Evolutionary conservation across 768 basidiomycete genomes (phyloP).

Genomic region (Termitomyces eurrhizus): DNA sequence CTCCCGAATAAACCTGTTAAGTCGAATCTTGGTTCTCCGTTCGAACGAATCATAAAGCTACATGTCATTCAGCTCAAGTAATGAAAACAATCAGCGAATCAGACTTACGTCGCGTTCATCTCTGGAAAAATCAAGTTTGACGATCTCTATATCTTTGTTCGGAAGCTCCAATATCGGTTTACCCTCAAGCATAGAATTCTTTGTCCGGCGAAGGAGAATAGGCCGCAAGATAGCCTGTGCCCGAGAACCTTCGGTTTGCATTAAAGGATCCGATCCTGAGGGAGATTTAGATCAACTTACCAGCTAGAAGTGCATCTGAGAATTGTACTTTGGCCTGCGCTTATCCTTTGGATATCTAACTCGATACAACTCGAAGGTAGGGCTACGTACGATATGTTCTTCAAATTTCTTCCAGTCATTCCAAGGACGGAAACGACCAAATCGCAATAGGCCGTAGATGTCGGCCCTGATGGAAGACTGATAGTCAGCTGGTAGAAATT

Average conservation of each 20-base stretch:
- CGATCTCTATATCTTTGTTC: constrained; percentile 54
- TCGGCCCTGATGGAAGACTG: constrained; percentile 42
- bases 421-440: constrained; percentile 65
- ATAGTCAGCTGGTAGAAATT: neutral
- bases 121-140: constrained; percentile 54
- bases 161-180: constrained; percentile 65
- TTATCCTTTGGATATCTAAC: neutral
- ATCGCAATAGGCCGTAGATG: constrained; percentile 67
- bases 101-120: constrained; percentile 60
- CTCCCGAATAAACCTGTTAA: constrained; percentile 59
- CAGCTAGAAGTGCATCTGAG: constrained; percentile 58
- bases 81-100: neutral
- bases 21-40: constrained; percentile 44
- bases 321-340: constrained; percentile 49
- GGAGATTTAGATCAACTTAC: constrained; percentile 21
- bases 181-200: constrained; percentile 62
- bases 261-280: neutral
- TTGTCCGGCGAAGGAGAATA: constrained; percentile 69
- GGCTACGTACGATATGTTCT: constrained; percentile 42
- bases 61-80: neutral
- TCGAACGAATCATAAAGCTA: constrained; percentile 60
- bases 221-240: constrained; percentile 67
- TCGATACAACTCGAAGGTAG: neutral
- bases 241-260: constrained; percentile 37
- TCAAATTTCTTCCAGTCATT: constrained; percentile 73